phyloP scores from a whole-genome alignment of 1,284 basidiomycete genomes.

The Trichosporon sp. region DNA sequence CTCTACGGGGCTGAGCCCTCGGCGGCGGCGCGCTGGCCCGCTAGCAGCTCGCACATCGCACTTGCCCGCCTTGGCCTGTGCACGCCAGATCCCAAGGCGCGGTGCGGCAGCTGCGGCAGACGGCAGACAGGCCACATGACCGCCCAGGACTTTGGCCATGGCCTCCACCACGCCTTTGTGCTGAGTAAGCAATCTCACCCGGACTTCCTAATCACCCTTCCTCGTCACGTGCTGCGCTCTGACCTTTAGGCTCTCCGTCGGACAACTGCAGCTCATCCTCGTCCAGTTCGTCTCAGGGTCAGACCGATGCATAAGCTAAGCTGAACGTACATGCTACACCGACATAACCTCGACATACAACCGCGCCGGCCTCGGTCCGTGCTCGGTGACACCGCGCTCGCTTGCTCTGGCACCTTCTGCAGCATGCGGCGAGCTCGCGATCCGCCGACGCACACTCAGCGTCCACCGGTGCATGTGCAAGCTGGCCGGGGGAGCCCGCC shows the following conservation, averaged over 20 bases:
- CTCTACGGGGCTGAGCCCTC: background rate
- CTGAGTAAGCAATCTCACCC: background rate
- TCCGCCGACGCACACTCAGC: background rate
- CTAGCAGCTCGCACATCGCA: no score
- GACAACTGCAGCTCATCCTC: background rate
- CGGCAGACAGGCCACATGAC: background rate
- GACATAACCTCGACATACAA: background rate
- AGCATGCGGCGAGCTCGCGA: background rate
- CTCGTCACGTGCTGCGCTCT: no score
- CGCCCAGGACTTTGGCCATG: background rate
- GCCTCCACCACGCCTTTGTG: background rate
- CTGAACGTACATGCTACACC: no score
- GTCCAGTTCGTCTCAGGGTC: background rate
- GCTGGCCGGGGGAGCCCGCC: background rate
- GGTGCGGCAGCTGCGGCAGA: no score
- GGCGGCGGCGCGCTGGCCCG: no score
- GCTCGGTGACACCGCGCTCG: no score
- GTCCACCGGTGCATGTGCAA: background rate
- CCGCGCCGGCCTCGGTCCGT: background rate
- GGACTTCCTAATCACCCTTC: background rate
- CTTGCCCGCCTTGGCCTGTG: no score
- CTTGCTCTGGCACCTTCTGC: background rate
- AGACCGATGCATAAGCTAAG: background rate
- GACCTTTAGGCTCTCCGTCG: no score
- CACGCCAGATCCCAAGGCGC: no score